Evolutionary conservation across 805 yeast genomes (phyloP).

Genomic region (Schwanniomyces vanrijiae): DNA sequence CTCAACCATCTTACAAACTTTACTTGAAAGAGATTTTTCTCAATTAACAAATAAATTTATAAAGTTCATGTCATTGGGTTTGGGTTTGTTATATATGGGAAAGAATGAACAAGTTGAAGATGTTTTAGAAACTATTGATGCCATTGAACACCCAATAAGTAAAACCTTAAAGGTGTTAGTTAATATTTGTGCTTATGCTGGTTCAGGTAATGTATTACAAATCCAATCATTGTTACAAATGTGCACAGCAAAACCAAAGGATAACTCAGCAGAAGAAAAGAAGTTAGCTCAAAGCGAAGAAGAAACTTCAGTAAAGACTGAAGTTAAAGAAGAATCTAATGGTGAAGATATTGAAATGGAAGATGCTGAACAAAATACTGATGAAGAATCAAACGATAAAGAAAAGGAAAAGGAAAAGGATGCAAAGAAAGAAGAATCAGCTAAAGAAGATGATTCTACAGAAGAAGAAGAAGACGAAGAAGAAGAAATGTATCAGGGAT

Average conservation of each 20-base stretch:
- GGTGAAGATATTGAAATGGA: conserved; percentile 33
- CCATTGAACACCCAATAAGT: conserved; percentile 92
- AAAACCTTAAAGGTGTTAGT: conserved; percentile 86
- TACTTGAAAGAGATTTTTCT: conserved; percentile 76
- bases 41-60: conserved; percentile 87
- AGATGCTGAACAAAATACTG: conserved; percentile 21
- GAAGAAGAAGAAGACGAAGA: conserved; percentile 35
- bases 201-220: conserved; percentile 95
- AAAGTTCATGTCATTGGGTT: conserved; percentile 85
- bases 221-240: conserved; percentile 88
- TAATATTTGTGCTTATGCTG: conserved; percentile 92
- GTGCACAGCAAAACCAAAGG: conserved; percentile 71
- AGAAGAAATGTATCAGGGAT: conserved; percentile 70
- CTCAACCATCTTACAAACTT: conserved; percentile 84
- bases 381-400: conserved; percentile 12
- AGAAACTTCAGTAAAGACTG: conserved; percentile 29
- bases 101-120: conserved; percentile 93
- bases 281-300: conserved; percentile 52
- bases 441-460: conserved; percentile 28
- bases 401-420: conserved; percentile 14
- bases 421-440: conserved; percentile 24
- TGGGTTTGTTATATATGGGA: conserved; percentile 90
- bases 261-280: conserved; percentile 56
- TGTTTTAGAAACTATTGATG: conserved; percentile 89
- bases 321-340: conserved; percentile 26